A percentile compares a stretch with the other conserved stretches of the same genome.
phyloP scores from a whole-genome alignment of 345 rosid species.

The Capsella bursapastoris region DNA sequence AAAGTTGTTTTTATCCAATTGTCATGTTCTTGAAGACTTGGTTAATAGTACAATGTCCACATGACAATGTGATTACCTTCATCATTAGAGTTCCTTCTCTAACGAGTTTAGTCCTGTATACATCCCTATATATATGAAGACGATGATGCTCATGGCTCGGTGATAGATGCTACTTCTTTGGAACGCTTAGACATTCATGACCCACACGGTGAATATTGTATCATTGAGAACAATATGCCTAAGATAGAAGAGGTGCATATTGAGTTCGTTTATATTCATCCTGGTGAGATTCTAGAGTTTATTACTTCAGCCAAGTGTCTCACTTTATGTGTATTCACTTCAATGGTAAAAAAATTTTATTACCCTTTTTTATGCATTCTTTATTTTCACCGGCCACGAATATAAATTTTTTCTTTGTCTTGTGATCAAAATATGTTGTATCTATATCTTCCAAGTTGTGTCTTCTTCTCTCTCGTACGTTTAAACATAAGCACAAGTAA shows the following conservation, averaged over 20 bases:
- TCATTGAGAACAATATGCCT: not conserved
- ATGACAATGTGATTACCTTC: constrained; percentile 17
- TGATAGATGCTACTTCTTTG: constrained; percentile 18
- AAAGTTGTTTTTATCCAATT: constrained; percentile 16
- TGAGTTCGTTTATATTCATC: too few relatives aligned
- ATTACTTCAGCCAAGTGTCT: too few relatives aligned
- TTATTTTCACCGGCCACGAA: too few relatives aligned
- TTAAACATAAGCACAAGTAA: too few relatives aligned
- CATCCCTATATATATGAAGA: not conserved
- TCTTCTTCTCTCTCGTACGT: too few relatives aligned
- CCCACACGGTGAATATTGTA: not conserved
- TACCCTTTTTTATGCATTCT: too few relatives aligned
- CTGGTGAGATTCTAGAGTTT: too few relatives aligned
- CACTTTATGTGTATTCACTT: too few relatives aligned
- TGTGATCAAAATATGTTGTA: too few relatives aligned
- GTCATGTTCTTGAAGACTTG: constrained; percentile 36
- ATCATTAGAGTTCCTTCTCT: constrained; percentile 15
- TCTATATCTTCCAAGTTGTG: too few relatives aligned
- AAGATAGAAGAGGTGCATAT: not conserved
- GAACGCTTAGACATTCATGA: not conserved
- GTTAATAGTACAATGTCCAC: not conserved
- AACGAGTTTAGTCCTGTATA: not conserved
- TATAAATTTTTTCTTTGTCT: too few relatives aligned
- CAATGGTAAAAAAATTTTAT: too few relatives aligned
- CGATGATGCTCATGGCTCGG: not conserved